Evolutionary conservation across 306 rosid genomes (phyloP), one percentile per base, ranked within the genome.

Genomic region (Rosa rugosa): DNA sequence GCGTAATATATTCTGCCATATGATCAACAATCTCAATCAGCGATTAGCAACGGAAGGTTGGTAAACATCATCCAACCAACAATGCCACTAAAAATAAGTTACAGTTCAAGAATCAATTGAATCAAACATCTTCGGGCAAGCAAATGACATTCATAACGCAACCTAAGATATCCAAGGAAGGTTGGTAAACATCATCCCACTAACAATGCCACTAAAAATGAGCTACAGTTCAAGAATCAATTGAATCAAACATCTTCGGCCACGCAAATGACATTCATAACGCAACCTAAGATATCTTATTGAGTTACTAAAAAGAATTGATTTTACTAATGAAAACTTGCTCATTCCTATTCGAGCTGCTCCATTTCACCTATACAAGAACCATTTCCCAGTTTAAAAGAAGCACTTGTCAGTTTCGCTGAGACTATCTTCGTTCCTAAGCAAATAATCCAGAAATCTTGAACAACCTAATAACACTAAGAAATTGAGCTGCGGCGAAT

Each of bases 1-100:
- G 90, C 46, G 84, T 83, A 73, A 96, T 93, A 75, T 92, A 96
- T 64, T 91, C 99, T 96, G 98, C 79, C 84, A 83, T n/a, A 79
- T 23, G 9, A 73, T 56, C 79, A 80, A 45, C 20, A 34, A 82
- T 67, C 81, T 71, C 8, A 31, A 57, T 78, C 63, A 78, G 75
- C 51, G 18, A 27, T 57, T 12, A 69, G 12, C 59, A 46, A 16
- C 46, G 20, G 25, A 59, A 34, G 12, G 40, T 34, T 23, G 6
- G 4, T 57, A 22, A 41, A 34, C 11, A 22, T 77, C 53, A 69
- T 68, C 57, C 74, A 25, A 63, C 73, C 11, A 41, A 5, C n/a
- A 31, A 31, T 7, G 22, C 22, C 20, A 66, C 75, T 27, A 27
- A 4, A 57, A 53, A 12, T 40, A 14, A 16, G 63, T 13, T 18